A percentile compares a stretch with the other conserved stretches of the same genome.
phyloP scores from a whole-genome alignment of 495 filamentous ascomycete genomes.

The Haplographium delicatum region DNA sequence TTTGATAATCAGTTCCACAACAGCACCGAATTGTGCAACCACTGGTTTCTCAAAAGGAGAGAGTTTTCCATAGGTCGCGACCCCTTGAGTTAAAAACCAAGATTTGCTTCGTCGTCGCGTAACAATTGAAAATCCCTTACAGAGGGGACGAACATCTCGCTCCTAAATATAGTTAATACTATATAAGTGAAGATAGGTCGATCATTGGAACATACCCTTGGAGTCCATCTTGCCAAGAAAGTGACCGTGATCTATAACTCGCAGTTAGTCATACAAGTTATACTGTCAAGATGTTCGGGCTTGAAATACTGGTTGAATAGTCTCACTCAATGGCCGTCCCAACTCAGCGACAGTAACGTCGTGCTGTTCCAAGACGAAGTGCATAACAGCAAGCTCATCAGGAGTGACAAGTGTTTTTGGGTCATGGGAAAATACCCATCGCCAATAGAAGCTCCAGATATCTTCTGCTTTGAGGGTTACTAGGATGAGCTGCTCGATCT shows the following conservation, averaged over 20 bases:
- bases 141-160: background rate
- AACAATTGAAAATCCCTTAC: background rate
- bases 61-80: background rate
- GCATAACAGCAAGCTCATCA: background rate
- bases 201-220: conserved; percentile 5
- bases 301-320: conserved; percentile 8
- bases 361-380: background rate
- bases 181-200: too few relatives aligned
- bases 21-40: background rate
- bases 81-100: background rate
- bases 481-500: background rate
- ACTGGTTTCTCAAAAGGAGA: conserved; percentile 7
- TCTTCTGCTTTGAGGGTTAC: background rate
- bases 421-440: background rate
- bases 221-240: background rate
- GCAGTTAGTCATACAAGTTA: background rate
- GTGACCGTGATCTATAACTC: background rate
- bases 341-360: background rate
- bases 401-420: background rate
- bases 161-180: too few relatives aligned
- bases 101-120: background rate
- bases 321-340: background rate
- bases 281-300: background rate
- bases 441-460: conserved; percentile 1
- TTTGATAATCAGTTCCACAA: conserved; percentile 3